Conservation (phyloP, 768 basidiomycete genomes). For the Pisolithus marmoratus region DNA sequence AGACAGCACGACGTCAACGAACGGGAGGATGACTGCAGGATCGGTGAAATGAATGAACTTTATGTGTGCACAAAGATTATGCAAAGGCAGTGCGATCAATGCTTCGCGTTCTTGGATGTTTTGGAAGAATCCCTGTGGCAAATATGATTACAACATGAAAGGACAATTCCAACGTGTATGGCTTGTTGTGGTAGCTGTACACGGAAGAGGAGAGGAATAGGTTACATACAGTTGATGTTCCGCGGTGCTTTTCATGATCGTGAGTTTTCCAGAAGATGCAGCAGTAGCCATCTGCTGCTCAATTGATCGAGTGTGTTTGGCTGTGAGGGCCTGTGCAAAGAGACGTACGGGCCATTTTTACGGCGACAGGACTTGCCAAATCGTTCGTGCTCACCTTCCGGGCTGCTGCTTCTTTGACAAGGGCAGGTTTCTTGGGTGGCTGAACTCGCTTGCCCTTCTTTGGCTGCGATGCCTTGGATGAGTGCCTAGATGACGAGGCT, state of each 20-base stretch:
- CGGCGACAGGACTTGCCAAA: neutral
- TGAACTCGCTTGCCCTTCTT: conserved; percentile 79
- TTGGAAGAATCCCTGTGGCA: conserved; percentile 18
- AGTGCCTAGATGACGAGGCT: conserved; percentile 43
- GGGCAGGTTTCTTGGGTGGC: conserved; percentile 73
- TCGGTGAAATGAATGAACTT: neutral
- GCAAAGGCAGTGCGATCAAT: conserved; percentile 8
- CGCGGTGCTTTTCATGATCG: conserved; percentile 77
- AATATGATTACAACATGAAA: neutral
- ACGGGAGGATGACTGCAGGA: neutral
- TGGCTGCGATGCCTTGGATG: conserved; percentile 60
- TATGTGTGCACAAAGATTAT: neutral
- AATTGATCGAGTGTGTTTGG: conserved; percentile 89
- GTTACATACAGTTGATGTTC: conserved; percentile 16
- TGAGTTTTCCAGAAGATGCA: conserved; percentile 83
- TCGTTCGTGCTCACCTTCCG: conserved; percentile 51
- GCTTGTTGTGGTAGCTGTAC: neutral
- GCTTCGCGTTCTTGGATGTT: conserved; percentile 11
- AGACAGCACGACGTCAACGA: neutral
- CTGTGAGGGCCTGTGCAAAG: conserved; percentile 60
- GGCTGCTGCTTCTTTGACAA: conserved; percentile 72
- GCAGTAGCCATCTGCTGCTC: conserved; percentile 88
- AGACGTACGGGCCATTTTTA: too few species aligned
- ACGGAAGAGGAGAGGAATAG: neutral
- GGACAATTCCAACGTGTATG: neutral